Base-by-base conservation (phyloP, 768 basidiomycete species). In the Amanita exitialis region DNA sequence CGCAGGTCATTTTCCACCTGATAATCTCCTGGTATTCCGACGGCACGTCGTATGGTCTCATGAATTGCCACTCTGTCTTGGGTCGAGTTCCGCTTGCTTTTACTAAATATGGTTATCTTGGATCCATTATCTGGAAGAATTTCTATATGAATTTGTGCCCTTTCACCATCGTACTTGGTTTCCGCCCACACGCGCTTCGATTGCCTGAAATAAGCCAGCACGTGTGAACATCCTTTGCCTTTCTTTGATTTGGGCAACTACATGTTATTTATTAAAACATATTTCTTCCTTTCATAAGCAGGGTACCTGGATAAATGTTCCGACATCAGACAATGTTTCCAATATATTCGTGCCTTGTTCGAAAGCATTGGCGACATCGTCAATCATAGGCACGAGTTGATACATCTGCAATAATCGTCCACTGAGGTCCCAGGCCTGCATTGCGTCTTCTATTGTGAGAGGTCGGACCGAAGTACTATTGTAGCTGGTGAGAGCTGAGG, bases 111-210 rank as follows among this genome's bases (percentile, higher is more conserved):
- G 1, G 68, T 81, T 53, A 94, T 85, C 30, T 67, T 68, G 4
- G 74, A 64, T 4, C 62, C 56, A 0, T 58, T 62, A 12, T 69
- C 62, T 3, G 57, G 59, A 4, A 59, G 53, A 2, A 83, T 60
- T 59, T 83, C 72, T 20, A 92, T 77, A 60, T 97, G 93, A 23
- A 94, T 90, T 58, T 97, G 93, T 49, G 91, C 84, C n/a, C 93
- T 76, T 65, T 95, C 92, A 8, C 93, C 93, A 52, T 95, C 93
- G 62, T 94, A 94, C 64, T 97, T 97, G 0, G 83, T 92, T 67
- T 97, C 93, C 1, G 85, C 88, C 79, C 86, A 94, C 7, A 92
- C 70, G 23, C 62, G 64, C 9, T 72, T 67, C 0, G 72, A 66
- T 34, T 61, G 30, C 34, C 49, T 54, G 52, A 86, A 68, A 49